Evolutionary conservation across 306 rosid genomes (phyloP).

Genomic region (Oxytropis ochrocephala): DNA sequence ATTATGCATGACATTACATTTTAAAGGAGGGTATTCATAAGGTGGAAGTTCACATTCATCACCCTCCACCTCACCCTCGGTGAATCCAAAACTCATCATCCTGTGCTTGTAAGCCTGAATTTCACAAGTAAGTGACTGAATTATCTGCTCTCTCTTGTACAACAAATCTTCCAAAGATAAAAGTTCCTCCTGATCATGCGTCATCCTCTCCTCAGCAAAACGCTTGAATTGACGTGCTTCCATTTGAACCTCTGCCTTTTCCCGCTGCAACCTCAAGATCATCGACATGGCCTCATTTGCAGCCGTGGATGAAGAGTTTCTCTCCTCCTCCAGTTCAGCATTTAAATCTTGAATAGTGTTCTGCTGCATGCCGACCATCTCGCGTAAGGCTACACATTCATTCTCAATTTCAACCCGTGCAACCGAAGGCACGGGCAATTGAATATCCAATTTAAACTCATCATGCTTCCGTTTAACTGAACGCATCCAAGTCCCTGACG

Average conservation of each 20-base stretch:
- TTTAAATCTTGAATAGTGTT: conserved; percentile 63
- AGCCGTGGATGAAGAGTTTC: conserved; percentile 86
- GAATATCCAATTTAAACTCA: conserved; percentile 50
- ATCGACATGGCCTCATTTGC: conserved; percentile 98
- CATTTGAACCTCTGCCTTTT: conserved; percentile 97
- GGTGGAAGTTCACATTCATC: conserved; percentile 50
- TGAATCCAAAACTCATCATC: conserved; percentile 83
- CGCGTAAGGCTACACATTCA: conserved; percentile 76
- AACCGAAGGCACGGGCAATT: conserved; percentile 40
- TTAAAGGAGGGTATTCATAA: conserved; percentile 80
- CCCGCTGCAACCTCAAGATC: conserved; percentile 97
- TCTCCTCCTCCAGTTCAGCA: conserved; percentile 88
- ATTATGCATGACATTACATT: conserved; percentile 53
- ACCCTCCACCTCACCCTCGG: conserved; percentile 66
- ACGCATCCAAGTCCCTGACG: conserved; percentile 67
- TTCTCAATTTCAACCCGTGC: conserved; percentile 66
- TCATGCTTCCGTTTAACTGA: conserved; percentile 75
- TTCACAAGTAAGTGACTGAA: conserved; percentile 92
- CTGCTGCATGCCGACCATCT: conserved; percentile 70
- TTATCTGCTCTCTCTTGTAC: conserved; percentile 83
- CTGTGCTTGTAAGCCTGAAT: conserved; percentile 88
- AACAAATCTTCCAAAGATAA: conserved; percentile 68
- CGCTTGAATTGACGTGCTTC: conserved; percentile 95
- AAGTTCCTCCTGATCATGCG: conserved; percentile 80
- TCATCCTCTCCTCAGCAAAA: conserved; percentile 85